phyloP scores from a whole-genome alignment of 208 protist genomes.

The Herpetomonas tarakana region DNA sequence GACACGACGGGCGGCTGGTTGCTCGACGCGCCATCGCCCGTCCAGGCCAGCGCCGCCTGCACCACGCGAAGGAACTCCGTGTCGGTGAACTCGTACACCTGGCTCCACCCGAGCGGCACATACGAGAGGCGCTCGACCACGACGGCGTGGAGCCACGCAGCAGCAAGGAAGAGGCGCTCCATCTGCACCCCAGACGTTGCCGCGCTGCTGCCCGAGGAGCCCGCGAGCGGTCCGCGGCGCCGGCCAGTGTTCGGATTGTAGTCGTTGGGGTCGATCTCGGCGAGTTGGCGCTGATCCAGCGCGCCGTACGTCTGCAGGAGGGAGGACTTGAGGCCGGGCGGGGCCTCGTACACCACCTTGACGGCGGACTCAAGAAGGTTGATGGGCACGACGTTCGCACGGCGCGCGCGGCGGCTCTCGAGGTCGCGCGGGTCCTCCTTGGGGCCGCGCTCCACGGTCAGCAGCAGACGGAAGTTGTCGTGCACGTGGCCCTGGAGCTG shows the following conservation, averaged over 20 bases:
- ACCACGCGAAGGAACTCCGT: slow-evolving; percentile 94
- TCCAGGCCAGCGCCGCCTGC: slow-evolving; percentile 92
- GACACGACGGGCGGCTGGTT: slow-evolving; percentile 69
- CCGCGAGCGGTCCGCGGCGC: background rate
- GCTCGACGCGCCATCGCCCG: slow-evolving; percentile 4
- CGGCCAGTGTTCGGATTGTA: slow-evolving; percentile 5
- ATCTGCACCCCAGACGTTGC: slow-evolving; percentile 17
- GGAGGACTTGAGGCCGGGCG: slow-evolving; percentile 94
- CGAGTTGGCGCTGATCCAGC: slow-evolving; percentile 4
- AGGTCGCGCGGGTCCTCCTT: slow-evolving; percentile 20
- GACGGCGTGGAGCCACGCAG: slow-evolving; percentile 97
- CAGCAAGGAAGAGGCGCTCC: slow-evolving; percentile 95
- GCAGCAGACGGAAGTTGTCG: slow-evolving; percentile 94
- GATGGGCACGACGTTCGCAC: slow-evolving; percentile 33
- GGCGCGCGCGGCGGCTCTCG: slow-evolving; percentile 2
- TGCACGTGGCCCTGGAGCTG: slow-evolving; percentile 53
- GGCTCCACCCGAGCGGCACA: slow-evolving; percentile 97
- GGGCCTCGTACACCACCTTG: slow-evolving; percentile 94
- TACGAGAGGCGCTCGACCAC: slow-evolving; percentile 96
- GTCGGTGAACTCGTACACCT: slow-evolving; percentile 98
- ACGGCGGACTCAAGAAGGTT: slow-evolving; percentile 76
- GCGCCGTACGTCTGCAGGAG: slow-evolving; percentile 88
- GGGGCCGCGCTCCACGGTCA: slow-evolving; percentile 94
- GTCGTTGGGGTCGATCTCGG: background rate
- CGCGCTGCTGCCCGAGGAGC: slow-evolving; percentile 1